phyloP scores from a whole-genome alignment of 257 asterid species.

The Striga asiatica region DNA sequence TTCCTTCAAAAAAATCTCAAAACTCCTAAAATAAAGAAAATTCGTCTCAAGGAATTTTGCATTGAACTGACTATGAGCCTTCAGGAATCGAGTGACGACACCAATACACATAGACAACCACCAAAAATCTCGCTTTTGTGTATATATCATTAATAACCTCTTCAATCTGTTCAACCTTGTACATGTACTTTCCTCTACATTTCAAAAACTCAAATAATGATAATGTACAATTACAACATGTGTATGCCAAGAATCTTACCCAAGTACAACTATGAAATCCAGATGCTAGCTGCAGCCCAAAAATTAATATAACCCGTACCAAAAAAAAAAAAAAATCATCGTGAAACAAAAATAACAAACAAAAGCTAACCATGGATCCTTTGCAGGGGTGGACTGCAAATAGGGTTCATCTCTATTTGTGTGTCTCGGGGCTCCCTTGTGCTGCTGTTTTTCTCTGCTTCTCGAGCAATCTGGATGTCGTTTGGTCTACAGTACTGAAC shows the following conservation, averaged over 20 bases:
- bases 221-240: not conserved
- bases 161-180: too few species aligned
- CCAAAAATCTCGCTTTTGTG: too few species aligned
- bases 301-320: slow-evolving; percentile 18
- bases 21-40: too few species aligned
- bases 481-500: slow-evolving; percentile 39
- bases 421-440: slow-evolving; percentile 17
- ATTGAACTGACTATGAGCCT: too few species aligned
- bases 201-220: too few species aligned
- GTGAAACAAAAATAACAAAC: not conserved
- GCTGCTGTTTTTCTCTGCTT: slow-evolving; percentile 54
- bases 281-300: slow-evolving; percentile 19
- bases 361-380: slow-evolving; percentile 15
- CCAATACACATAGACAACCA: too few species aligned
- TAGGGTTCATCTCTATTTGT: slow-evolving; percentile 61
- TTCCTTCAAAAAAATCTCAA: too few species aligned
- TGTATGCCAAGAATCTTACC: too few species aligned
- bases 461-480: slow-evolving; percentile 72
- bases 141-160: too few species aligned
- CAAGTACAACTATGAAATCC: slow-evolving; percentile 23
- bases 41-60: too few species aligned
- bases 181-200: too few species aligned
- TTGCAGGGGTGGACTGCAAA: slow-evolving; percentile 30
- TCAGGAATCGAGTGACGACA: too few species aligned
- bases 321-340: slow-evolving; percentile 8